Percentiles rank a stretch among this genome's conserved stretches.
These are phyloP conservation scores for Mortierella sp. DNA, from an alignment of 371 early-diverging fungal species.

Conservation along the genomic window DNA sequence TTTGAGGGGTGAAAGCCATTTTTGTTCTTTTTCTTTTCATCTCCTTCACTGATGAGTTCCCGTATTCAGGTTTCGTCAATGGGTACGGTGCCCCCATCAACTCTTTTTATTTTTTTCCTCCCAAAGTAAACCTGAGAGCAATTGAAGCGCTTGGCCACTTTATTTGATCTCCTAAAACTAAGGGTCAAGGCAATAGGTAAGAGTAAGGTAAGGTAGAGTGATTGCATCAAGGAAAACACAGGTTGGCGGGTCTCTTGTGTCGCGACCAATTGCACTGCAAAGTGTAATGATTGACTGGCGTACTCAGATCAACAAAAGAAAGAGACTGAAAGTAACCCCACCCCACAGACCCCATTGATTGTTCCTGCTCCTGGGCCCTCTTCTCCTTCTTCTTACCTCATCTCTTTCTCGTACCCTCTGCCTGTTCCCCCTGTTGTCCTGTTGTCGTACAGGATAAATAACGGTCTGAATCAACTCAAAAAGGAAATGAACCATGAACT, in stretches of 20 bases:
- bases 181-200: background rate
- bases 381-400: background rate
- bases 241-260: background rate
- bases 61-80: background rate
- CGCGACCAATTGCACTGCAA: background rate
- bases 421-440: too few relatives aligned
- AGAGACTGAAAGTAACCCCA: background rate
- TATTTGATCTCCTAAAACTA: background rate
- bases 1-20: background rate
- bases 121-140: background rate
- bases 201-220: too few relatives aligned
- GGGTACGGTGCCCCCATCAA: background rate
- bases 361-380: constrained; percentile 1
- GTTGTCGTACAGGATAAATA: background rate
- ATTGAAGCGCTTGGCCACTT: background rate
- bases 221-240: too few relatives aligned
- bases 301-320: background rate
- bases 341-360: constrained; percentile 1
- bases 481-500: constrained; percentile 4
- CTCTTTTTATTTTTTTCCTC: background rate
- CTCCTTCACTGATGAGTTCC: background rate
- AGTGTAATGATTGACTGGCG: background rate
- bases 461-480: constrained; percentile 10
- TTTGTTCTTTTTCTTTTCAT: background rate
- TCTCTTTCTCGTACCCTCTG: background rate